Conservation (phyloP, 352 stramenopile species). For the Phytopythium chamaehyphon region DNA sequence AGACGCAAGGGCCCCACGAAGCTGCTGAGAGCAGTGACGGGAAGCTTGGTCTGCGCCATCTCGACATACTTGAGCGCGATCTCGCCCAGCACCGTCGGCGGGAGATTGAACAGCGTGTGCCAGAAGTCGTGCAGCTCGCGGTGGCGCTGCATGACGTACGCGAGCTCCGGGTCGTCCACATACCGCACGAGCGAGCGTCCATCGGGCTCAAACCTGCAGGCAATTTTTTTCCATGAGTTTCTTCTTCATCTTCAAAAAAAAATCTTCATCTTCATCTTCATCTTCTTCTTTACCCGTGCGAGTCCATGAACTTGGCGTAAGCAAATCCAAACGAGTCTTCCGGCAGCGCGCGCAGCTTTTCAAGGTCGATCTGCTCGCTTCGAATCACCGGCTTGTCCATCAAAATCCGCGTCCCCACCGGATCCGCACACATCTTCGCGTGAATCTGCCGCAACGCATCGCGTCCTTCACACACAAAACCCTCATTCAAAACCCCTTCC, state of each 20-base stretch:
- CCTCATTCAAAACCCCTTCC: neutral
- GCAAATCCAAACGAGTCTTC: slow-evolving; percentile 84
- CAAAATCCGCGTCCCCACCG: slow-evolving; percentile 86
- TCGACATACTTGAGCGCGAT: slow-evolving; percentile 97
- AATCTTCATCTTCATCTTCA: too few species aligned
- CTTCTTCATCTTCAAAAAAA: too few species aligned
- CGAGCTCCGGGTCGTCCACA: slow-evolving; percentile 92
- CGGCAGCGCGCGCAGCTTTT: slow-evolving; percentile 60
- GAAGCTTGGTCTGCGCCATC: slow-evolving; percentile 94
- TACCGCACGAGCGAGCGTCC: slow-evolving; percentile 77
- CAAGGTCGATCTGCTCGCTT: slow-evolving; percentile 70
- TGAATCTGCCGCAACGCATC: slow-evolving; percentile 86
- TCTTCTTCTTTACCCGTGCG: too few species aligned
- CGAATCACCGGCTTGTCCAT: slow-evolving; percentile 82
- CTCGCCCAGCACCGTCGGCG: slow-evolving; percentile 94
- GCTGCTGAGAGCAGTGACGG: slow-evolving; percentile 90
- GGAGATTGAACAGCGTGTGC: slow-evolving; percentile 94
- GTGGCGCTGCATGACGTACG: slow-evolving; percentile 96
- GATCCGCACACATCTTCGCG: slow-evolving; percentile 82
- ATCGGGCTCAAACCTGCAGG: slow-evolving; percentile 86
- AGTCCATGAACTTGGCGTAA: slow-evolving; percentile 90
- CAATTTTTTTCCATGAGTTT: too few species aligned
- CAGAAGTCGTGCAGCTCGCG: slow-evolving; percentile 96
- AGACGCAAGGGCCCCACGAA: slow-evolving; percentile 89
- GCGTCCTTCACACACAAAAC: slow-evolving; percentile 17